Base-by-base conservation (phyloP, 1,284 basidiomycete genomes). In the Flammula alnicola region DNA sequence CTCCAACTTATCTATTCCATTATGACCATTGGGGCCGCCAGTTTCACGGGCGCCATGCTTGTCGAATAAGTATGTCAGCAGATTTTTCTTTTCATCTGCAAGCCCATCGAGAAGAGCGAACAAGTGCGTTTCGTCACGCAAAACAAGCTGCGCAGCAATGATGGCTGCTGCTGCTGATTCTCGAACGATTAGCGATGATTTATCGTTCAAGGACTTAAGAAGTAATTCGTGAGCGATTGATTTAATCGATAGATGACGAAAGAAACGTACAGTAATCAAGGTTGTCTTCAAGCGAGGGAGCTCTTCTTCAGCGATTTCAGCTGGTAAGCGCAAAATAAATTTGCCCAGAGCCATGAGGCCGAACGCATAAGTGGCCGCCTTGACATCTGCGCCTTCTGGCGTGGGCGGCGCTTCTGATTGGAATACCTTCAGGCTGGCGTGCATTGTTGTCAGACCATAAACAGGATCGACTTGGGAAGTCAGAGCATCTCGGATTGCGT, bases 231-330 rank as follows among this genome's bases (percentile, higher is more conserved):
- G 12, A 23, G 14, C 33, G 31, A 39, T 17, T 20, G 2, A 5
- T 23, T n/a, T 4, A 7, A 16, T 39, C 6, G 26, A 36, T 40
- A 8, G 38, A 19, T 23, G 36, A 16, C 23, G 38, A 53, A 46
- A 30, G 38, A 14, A 35, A 73, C 85, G 59, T 52, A 89, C 89
- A 36, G 78, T 74, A 37, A 86, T 86, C 55, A 93, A 64, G 4
- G 88, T 88, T 19, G 63, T 67, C 61, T 82, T 84, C 45, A 91
- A 65, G 27, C 88, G 81, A 37, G 91, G 91, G 39, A 93, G 64
- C 58, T 93, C 91, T 54, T 93, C 91, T 66, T 93, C 91, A 25
- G 92, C 79, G 35, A 93, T 84, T 63, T 93, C 91, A 7, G 80
- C 75, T 8, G 91, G 91, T 16, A 93, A 71, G 29, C 85, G 80